These are phyloP conservation scores for Penicillium flavigenum DNA, from an alignment of 495 filamentous ascomycete genomes.

Conservation along the genomic window DNA sequence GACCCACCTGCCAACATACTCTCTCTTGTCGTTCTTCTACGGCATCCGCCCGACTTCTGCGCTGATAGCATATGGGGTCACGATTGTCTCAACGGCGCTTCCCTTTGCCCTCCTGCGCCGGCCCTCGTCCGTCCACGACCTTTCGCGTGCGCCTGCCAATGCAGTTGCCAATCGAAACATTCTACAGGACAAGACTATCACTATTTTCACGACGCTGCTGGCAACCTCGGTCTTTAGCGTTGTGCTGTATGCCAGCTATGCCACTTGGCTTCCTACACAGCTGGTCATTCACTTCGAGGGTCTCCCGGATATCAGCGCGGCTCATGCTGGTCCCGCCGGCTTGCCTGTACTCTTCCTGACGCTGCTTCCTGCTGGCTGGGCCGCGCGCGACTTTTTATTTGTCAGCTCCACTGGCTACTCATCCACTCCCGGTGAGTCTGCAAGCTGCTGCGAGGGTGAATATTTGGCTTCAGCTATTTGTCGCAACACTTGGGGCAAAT, in stretches of 20 bases:
- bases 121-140: constrained; percentile 59
- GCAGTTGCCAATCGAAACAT: constrained; percentile 65
- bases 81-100: constrained; percentile 62
- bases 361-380: constrained; percentile 64
- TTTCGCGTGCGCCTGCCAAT: constrained; percentile 42
- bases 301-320: constrained; percentile 61
- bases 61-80: constrained; percentile 57
- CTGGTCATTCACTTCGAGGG: constrained; percentile 69
- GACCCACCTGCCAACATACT: constrained; percentile 67
- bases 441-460: constrained; percentile 57
- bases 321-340: constrained; percentile 55
- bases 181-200: constrained; percentile 62
- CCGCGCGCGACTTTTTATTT: constrained; percentile 72
- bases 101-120: constrained; percentile 71
- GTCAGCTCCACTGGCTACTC: constrained; percentile 58
- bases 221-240: constrained; percentile 67
- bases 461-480: constrained; percentile 56
- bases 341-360: constrained; percentile 49
- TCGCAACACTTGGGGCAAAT: constrained; percentile 50
- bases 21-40: constrained; percentile 75
- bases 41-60: constrained; percentile 57
- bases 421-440: constrained; percentile 49
- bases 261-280: constrained; percentile 62
- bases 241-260: constrained; percentile 60
- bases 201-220: constrained; percentile 61